phyloP scores from a whole-genome alignment of 2,329 filamentous ascomycete genomes.

The Exophiala aquamarina region DNA sequence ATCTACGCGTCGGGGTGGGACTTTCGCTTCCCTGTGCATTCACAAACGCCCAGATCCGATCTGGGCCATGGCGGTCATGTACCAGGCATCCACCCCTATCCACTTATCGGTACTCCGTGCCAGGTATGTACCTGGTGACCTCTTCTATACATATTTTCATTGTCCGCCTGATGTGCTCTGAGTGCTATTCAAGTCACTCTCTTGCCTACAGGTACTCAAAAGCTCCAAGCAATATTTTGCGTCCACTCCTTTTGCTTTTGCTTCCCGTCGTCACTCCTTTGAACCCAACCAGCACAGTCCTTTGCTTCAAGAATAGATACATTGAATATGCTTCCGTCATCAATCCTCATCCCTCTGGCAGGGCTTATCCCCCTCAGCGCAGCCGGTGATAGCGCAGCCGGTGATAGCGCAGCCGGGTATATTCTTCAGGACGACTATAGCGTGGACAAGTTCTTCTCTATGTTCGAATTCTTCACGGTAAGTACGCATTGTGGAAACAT shows the following conservation, averaged over 20 bases:
- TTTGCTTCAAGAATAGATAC: too few relatives aligned
- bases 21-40: not conserved
- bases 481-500: slow-evolving; percentile 25
- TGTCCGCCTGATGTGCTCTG: slow-evolving; percentile 1
- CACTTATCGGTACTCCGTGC: too few relatives aligned
- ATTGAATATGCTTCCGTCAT: slow-evolving; percentile 13
- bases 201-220: not conserved
- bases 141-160: slow-evolving; percentile 3
- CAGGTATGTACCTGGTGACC: slow-evolving; percentile 3
- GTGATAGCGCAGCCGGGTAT: slow-evolving; percentile 37
- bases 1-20: too few relatives aligned
- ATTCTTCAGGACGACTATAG: slow-evolving; percentile 51
- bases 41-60: slow-evolving; percentile 1
- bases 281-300: too few relatives aligned
- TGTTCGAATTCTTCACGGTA: slow-evolving; percentile 54
- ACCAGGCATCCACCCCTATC: slow-evolving; percentile 1
- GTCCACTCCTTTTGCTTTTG: slow-evolving; percentile 18
- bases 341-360: slow-evolving; percentile 21
- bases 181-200: slow-evolving; percentile 5
- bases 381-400: slow-evolving; percentile 36
- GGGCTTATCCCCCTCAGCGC: slow-evolving; percentile 29
- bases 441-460: slow-evolving; percentile 49
- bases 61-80: slow-evolving; percentile 2
- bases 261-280: slow-evolving; percentile 13
- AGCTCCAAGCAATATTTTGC: slow-evolving; percentile 13